A percentile compares a stretch with the other conserved stretches of the same genome.
phyloP scores from a whole-genome alignment of 768 basidiomycete species.

The Lentinula lateritia region DNA sequence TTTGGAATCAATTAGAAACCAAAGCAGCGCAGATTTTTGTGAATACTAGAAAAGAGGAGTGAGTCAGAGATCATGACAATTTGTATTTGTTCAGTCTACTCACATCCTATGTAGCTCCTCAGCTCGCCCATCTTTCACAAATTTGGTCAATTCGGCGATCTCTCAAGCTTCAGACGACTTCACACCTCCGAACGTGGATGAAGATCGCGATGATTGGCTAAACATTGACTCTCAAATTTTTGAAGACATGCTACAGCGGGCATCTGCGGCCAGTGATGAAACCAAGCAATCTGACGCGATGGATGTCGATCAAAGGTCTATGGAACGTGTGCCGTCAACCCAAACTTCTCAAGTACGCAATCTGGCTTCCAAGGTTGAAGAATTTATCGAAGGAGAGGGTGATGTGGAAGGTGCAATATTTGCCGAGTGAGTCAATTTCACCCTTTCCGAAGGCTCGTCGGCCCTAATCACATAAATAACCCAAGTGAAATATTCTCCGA shows the following conservation, averaged over 20 bases:
- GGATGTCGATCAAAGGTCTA: constrained; percentile 44
- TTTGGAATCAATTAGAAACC: constrained; percentile 70
- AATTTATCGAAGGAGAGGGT: constrained; percentile 89
- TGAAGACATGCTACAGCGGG: constrained; percentile 62
- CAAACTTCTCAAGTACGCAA: constrained; percentile 68
- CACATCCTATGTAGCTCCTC: constrained; percentile 35
- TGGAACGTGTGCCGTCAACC: constrained; percentile 51
- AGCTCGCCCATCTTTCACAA: constrained; percentile 71
- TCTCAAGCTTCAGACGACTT: constrained; percentile 28
- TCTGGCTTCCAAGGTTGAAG: constrained; percentile 80
- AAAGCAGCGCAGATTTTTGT: constrained; percentile 68
- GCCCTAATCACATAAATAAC: constrained; percentile 2
- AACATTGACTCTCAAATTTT: constrained; percentile 70
- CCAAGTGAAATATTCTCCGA: constrained; percentile 66
- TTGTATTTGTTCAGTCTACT: neutral
- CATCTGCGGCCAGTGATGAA: constrained; percentile 12
- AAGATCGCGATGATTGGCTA: constrained; percentile 86
- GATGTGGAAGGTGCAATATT: constrained; percentile 86
- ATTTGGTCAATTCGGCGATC: constrained; percentile 62
- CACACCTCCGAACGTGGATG: constrained; percentile 26
- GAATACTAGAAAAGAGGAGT: constrained; percentile 62
- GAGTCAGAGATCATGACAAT: constrained; percentile 21
- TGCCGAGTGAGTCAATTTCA: constrained; percentile 61
- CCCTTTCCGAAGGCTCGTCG: neutral
- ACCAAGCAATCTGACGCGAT: constrained; percentile 27